A percentile compares a stretch with the other conserved stretches of the same genome.
These are phyloP conservation scores for Lactarius psammicola DNA, from an alignment of 768 basidiomycete species.

Conservation along the genomic window DNA sequence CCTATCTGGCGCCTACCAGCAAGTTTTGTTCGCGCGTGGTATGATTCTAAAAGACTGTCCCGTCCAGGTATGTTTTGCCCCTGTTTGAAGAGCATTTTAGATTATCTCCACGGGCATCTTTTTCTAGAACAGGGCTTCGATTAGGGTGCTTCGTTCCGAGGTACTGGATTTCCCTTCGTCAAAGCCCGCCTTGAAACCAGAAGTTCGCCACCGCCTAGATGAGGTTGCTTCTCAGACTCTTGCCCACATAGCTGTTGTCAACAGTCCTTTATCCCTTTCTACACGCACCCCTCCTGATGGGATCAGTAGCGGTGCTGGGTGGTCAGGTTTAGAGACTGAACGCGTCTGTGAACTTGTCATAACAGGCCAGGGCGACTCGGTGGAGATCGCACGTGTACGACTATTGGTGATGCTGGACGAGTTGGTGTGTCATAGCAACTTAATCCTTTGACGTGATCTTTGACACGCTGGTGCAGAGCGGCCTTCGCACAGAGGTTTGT, in stretches of 20 bases:
- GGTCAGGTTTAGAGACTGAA: slow-evolving; percentile 92
- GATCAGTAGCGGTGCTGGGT: slow-evolving; percentile 72
- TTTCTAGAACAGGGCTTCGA: slow-evolving; percentile 72
- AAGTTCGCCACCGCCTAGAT: slow-evolving; percentile 83
- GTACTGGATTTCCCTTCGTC: slow-evolving; percentile 83
- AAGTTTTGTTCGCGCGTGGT: slow-evolving; percentile 88
- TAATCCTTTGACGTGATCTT: background rate
- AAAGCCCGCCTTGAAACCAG: slow-evolving; percentile 75
- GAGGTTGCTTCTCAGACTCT: slow-evolving; percentile 91
- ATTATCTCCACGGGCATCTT: slow-evolving; percentile 25
- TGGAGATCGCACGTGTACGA: slow-evolving; percentile 87
- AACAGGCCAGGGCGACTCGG: slow-evolving; percentile 83
- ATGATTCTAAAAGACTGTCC: slow-evolving; percentile 89
- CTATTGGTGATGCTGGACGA: slow-evolving; percentile 94
- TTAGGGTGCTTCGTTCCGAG: slow-evolving; percentile 90
- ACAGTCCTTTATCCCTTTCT: slow-evolving; percentile 72
- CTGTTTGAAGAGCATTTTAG: slow-evolving; percentile 28
- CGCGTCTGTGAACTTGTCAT: slow-evolving; percentile 91
- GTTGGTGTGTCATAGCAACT: slow-evolving; percentile 56
- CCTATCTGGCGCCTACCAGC: slow-evolving; percentile 86
- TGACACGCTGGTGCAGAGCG: slow-evolving; percentile 53
- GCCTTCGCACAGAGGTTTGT: slow-evolving; percentile 84
- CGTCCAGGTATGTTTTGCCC: slow-evolving; percentile 55
- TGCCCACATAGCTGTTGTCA: slow-evolving; percentile 92
- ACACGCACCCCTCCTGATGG: slow-evolving; percentile 76